Evolutionary conservation across 352 stramenopile species (phyloP).

Genomic region (Phytophthora podocarpi): DNA sequence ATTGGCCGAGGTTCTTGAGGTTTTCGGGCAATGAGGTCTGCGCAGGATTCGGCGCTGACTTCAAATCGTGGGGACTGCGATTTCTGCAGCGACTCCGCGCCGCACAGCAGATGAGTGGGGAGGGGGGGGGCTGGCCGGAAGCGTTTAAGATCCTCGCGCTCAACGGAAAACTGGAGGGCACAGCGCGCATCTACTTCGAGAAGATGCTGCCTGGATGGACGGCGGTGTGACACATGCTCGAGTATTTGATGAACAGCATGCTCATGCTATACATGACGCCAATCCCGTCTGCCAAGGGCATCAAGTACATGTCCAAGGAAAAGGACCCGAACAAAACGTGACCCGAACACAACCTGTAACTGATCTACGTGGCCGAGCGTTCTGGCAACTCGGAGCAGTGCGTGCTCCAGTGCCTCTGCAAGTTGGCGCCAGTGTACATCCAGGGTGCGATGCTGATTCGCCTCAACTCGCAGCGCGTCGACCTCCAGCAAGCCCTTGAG

Average conservation of each 20-base stretch:
- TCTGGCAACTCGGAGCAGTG: conserved; percentile 9
- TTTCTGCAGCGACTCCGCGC: conserved; percentile 4
- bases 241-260: conserved; percentile 22
- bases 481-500: not conserved
- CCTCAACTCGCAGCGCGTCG: not conserved
- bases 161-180: not conserved
- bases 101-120: conserved; percentile 6
- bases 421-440: not conserved
- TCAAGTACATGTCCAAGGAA: conserved; percentile 7
- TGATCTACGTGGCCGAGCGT: conserved; percentile 16
- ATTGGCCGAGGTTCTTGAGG: not conserved
- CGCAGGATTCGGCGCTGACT: conserved; percentile 4
- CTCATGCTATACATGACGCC: conserved; percentile 10
- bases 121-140: not conserved
- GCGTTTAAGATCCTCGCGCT: conserved; percentile 11
- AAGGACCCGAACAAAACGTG: conserved; percentile 7
- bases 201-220: conserved; percentile 14
- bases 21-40: conserved; percentile 3
- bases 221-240: conserved; percentile 6
- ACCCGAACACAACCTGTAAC: conserved; percentile 17
- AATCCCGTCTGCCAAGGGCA: not conserved
- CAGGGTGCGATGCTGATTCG: not conserved
- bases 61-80: conserved; percentile 3
- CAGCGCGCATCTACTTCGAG: conserved; percentile 2
- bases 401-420: conserved; percentile 14